Base-by-base conservation (phyloP, 441 rosid genomes). In the Aquilaria agallochum region DNA sequence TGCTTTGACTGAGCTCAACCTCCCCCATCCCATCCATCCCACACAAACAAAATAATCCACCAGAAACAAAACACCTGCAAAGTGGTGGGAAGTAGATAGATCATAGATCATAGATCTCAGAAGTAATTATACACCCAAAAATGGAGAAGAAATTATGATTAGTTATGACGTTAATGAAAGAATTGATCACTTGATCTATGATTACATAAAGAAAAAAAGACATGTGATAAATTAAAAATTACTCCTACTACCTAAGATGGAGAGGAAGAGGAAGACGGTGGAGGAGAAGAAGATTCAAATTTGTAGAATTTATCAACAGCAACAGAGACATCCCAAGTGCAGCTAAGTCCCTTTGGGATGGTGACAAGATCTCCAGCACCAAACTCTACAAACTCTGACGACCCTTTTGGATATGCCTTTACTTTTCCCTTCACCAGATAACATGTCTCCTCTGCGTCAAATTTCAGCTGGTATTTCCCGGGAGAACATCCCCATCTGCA, bases 391-490 rank as follows among this genome's bases (percentile, higher is more conserved):
- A 45, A 77, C 62, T 83, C 87, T 11, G 80, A 60, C 32, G 83
- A 70, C 3, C 83, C 84, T 76, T 83, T 89, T 20, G 85, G 78
- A 66, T 88, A 89, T 8, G 67, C 94, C 73, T 72, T 93, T 64
- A 93, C 98, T 68, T 74, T 86, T 67, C 98, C 98, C 69, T 74
- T 90, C 73, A 93, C 50, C 71, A 92, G 55, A 68, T 88, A 92
- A 62, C 96, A 92, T 34, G 92, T 88, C 81, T 92, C 98, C 66
- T 92, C 91, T 56, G 97, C 98, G 60, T 92, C 98, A 50, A 81
- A 92, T 73, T 78, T 88, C 30, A 92, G 76, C 76, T 86, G 89
- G 69, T 86, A 90, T 59, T 79, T 92, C 67, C 97, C 98, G 3
- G 96, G 94, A 11, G 94, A 80, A 74, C 96, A 92, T 11, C 92